Conservation (phyloP, 768 basidiomycete genomes). For the Mycena floridula region DNA sequence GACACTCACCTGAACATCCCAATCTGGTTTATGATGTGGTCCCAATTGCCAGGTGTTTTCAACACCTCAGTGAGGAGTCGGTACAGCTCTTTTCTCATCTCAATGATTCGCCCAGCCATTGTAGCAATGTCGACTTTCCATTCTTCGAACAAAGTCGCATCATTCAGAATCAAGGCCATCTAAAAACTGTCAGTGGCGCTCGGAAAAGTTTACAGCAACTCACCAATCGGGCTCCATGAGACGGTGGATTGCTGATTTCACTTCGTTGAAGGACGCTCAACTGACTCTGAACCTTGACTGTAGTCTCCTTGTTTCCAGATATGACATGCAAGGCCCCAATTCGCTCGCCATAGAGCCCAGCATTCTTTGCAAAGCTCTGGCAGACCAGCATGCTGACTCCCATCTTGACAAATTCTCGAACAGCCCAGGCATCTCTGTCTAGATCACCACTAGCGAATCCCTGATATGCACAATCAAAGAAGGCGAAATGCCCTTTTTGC, state of each 20-base stretch:
- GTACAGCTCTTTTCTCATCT: slow-evolving; percentile 81
- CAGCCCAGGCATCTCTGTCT: slow-evolving; percentile 88
- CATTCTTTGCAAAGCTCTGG: slow-evolving; percentile 98
- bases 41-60: slow-evolving; percentile 89
- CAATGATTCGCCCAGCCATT: slow-evolving; percentile 92
- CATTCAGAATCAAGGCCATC: slow-evolving; percentile 80
- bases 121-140: slow-evolving; percentile 89
- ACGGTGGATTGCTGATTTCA: slow-evolving; percentile 93
- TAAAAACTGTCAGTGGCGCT: slow-evolving; percentile 18
- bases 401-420: slow-evolving; percentile 76
- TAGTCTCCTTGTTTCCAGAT: slow-evolving; percentile 55
- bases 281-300: slow-evolving; percentile 75
- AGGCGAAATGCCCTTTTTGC: slow-evolving; percentile 73
- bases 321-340: slow-evolving; percentile 91
- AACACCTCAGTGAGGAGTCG: slow-evolving; percentile 68
- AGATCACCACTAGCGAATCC: slow-evolving; percentile 93
- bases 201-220: slow-evolving; percentile 16
- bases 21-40: slow-evolving; percentile 94
- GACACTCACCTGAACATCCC: slow-evolving; percentile 87
- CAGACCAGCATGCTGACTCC: slow-evolving; percentile 79
- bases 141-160: slow-evolving; percentile 66
- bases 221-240: slow-evolving; percentile 85
- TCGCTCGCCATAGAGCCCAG: slow-evolving; percentile 92
- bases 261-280: slow-evolving; percentile 88
- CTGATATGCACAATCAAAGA: slow-evolving; percentile 97